A percentile compares a stretch with the other conserved stretches of the same genome.
phyloP scores from a whole-genome alignment of 768 basidiomycete genomes.

The Agaricus bisporus region DNA sequence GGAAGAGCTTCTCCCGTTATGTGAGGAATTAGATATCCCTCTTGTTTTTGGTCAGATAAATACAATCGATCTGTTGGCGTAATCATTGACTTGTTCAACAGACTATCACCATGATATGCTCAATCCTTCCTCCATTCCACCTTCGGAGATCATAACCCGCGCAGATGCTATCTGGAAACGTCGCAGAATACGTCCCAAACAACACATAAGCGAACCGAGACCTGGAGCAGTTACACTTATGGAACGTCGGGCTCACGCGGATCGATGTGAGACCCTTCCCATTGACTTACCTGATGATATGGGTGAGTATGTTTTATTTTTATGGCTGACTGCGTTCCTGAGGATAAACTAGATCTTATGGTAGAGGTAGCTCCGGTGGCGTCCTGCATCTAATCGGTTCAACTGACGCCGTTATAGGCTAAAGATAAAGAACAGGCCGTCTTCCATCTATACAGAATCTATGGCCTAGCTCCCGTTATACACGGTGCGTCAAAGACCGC shows the following conservation, averaged over 20 bases:
- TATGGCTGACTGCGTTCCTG: slow-evolving; percentile 2
- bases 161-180: slow-evolving; percentile 69
- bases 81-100: slow-evolving; percentile 8
- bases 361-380: slow-evolving; percentile 46
- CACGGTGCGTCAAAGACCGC: slow-evolving; percentile 34
- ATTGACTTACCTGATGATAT: slow-evolving; percentile 60
- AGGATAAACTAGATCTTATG: slow-evolving; percentile 60
- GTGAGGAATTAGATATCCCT: slow-evolving; percentile 76
- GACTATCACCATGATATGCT: slow-evolving; percentile 85
- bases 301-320: slow-evolving; percentile 30
- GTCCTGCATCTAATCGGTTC: slow-evolving; percentile 2
- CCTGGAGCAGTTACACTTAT: slow-evolving; percentile 77
- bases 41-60: slow-evolving; percentile 49
- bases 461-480: slow-evolving; percentile 60
- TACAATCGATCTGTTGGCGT: not conserved
- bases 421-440: slow-evolving; percentile 95
- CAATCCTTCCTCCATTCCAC: slow-evolving; percentile 51
- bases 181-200: slow-evolving; percentile 83
- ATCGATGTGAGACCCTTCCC: slow-evolving; percentile 70
- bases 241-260: slow-evolving; percentile 84
- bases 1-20: slow-evolving; percentile 82
- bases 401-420: slow-evolving; percentile 32
- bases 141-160: slow-evolving; percentile 61
- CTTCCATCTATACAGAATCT: slow-evolving; percentile 75
- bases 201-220: slow-evolving; percentile 89